Evolutionary conservation across 108 stramenopile species (phyloP).

Genomic region (Skeletonema costatum): DNA sequence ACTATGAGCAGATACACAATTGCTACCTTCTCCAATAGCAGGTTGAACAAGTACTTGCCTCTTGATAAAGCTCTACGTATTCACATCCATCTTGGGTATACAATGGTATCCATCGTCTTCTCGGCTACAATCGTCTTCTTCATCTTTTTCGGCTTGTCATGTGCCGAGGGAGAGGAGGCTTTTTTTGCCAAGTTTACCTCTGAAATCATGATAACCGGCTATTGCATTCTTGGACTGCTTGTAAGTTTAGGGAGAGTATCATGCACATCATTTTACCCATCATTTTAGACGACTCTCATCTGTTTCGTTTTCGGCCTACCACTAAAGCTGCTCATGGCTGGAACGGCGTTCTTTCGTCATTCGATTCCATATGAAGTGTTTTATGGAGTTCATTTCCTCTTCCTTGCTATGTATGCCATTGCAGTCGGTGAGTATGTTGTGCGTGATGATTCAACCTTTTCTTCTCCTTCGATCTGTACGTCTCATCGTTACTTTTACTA

Average conservation of each 20-base stretch:
- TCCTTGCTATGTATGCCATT: constrained; percentile 47
- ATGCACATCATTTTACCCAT: neutral
- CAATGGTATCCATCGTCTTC: constrained; percentile 40
- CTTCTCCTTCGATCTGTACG: neutral
- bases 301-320: neutral
- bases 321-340: constrained; percentile 27
- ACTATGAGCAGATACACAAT: constrained; percentile 53
- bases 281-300: neutral
- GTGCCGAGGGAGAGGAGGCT: constrained; percentile 42
- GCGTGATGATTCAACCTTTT: neutral
- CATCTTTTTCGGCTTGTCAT: constrained; percentile 46
- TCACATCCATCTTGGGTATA: constrained; percentile 56
- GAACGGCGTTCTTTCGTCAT: constrained; percentile 43
- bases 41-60: constrained; percentile 38
- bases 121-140: constrained; percentile 51
- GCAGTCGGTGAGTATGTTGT: neutral
- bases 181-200: constrained; percentile 57
- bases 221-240: constrained; percentile 37
- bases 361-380: constrained; percentile 51
- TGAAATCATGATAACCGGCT: constrained; percentile 39
- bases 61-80: constrained; percentile 34
- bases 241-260: neutral
- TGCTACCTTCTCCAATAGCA: constrained; percentile 19
- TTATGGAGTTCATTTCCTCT: constrained; percentile 43
- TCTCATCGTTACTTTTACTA: constrained; percentile 3